Evolutionary conservation across 345 rosid species (phyloP).

Genomic region (Boechera stricta): DNA sequence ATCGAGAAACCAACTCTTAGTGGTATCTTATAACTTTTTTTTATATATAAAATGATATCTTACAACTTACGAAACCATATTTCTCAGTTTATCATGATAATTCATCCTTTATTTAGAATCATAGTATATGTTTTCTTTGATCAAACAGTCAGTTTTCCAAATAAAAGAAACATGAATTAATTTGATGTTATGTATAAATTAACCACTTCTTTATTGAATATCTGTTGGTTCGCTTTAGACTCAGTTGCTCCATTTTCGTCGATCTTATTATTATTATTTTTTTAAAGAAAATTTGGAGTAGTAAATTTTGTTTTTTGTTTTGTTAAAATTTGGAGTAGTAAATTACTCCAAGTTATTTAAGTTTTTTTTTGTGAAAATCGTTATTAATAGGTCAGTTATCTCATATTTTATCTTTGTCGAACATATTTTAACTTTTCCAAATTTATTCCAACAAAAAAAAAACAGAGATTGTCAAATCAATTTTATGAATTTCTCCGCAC

Average conservation of each 20-base stretch:
- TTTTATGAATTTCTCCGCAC: neutral
- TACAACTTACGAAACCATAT: neutral
- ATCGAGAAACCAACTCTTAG: conserved; percentile 6
- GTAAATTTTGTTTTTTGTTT: too few relatives aligned
- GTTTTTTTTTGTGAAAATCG: neutral
- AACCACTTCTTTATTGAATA: neutral
- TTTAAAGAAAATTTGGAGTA: too few relatives aligned
- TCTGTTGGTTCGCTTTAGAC: neutral
- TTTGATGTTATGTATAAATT: neutral
- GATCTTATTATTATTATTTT: too few relatives aligned
- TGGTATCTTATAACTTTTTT: neutral
- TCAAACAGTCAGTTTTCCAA: neutral
- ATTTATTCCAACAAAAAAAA: neutral
- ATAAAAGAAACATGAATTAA: neutral
- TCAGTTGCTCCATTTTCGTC: neutral
- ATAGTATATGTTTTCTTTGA: neutral
- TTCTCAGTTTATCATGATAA: conserved; percentile 3
- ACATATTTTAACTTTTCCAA: neutral
- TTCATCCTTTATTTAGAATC: neutral
- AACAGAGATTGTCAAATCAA: neutral
- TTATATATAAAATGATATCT: neutral
- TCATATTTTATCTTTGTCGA: neutral
- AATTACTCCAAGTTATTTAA: too few relatives aligned
- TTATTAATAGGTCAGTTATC: neutral
- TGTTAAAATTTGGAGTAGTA: too few relatives aligned